phyloP scores from a whole-genome alignment of 768 basidiomycete genomes.

The Phylloporus sp. region DNA sequence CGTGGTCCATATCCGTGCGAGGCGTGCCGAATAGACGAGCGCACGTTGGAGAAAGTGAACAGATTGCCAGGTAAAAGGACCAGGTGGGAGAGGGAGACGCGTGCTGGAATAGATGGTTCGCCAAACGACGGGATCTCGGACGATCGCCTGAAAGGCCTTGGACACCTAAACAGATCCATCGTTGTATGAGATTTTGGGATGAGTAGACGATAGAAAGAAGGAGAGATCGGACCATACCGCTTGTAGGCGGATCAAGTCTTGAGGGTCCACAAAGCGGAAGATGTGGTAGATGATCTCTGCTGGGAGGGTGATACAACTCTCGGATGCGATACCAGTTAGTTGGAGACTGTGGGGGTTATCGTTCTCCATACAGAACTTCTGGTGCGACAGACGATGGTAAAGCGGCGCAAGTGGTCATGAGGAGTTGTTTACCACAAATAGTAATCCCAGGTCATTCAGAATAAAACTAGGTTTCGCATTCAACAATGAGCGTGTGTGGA shows the following conservation, averaged over 20 bases:
- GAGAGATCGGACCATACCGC: constrained; percentile 4
- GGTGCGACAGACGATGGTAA: not conserved
- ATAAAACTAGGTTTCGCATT: constrained; percentile 7
- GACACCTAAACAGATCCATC: constrained; percentile 10
- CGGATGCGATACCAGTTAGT: not conserved
- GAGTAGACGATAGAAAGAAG: not conserved
- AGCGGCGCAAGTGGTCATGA: not conserved
- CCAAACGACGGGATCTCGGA: constrained; percentile 13
- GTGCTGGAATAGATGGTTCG: constrained; percentile 6
- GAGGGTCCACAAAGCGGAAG: constrained; percentile 1
- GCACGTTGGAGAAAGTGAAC: constrained; percentile 12
- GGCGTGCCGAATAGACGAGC: constrained; percentile 15
- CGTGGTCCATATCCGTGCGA: constrained; percentile 12
- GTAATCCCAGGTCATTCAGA: not conserved
- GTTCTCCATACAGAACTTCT: constrained; percentile 7
- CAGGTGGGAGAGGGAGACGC: constrained; percentile 15
- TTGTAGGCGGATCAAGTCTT: constrained; percentile 14
- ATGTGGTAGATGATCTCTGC: constrained; percentile 16
- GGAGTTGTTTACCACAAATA: not conserved
- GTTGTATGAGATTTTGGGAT: not conserved
- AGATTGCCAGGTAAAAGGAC: constrained; percentile 21
- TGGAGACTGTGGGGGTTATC: constrained; percentile 7
- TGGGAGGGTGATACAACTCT: constrained; percentile 6
- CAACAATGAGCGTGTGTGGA: constrained; percentile 10
- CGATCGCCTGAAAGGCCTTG: constrained; percentile 9